phyloP scores from a whole-genome alignment of 1,139 yeast species.

The Geotrichum siamense region DNA sequence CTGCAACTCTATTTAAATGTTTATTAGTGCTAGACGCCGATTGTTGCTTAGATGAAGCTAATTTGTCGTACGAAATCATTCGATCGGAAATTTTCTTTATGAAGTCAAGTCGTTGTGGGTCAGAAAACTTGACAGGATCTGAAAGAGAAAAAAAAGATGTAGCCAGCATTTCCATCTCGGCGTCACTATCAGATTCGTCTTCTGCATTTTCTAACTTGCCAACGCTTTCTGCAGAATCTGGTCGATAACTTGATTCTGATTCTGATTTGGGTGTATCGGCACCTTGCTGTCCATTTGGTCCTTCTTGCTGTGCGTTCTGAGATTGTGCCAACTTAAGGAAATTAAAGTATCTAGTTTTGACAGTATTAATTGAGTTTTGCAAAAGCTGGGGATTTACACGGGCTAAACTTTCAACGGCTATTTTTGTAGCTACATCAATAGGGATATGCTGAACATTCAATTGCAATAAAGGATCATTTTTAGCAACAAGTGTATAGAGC shows the following conservation, averaged over 20 bases:
- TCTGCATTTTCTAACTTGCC: constrained; percentile 21
- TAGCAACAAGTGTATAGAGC: constrained; percentile 55
- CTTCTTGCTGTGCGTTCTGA: not conserved
- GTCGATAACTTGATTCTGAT: constrained; percentile 12
- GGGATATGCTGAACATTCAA: constrained; percentile 70
- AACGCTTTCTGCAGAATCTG: constrained; percentile 1
- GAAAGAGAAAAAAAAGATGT: constrained; percentile 49
- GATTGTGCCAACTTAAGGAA: constrained; percentile 26
- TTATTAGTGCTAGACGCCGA: constrained; percentile 16
- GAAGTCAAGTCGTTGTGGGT: constrained; percentile 25
- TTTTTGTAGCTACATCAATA: constrained; percentile 52
- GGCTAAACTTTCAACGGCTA: constrained; percentile 58
- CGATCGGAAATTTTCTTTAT: constrained; percentile 28
- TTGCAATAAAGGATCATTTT: constrained; percentile 50
- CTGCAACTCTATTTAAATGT: constrained; percentile 32
- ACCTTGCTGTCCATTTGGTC: not conserved
- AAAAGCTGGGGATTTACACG: constrained; percentile 49
- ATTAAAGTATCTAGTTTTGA: constrained; percentile 52
- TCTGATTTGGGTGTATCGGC: not conserved
- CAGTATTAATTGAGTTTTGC: constrained; percentile 60
- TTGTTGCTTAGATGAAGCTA: constrained; percentile 9
- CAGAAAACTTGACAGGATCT: constrained; percentile 38
- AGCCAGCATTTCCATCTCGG: constrained; percentile 13
- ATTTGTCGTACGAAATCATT: constrained; percentile 26
- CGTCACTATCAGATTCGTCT: constrained; percentile 23